Percentiles rank a stretch among this genome's conserved stretches.
Conservation (phyloP, 1,284 basidiomycete species). For the Ustilago vetiveriae region DNA sequence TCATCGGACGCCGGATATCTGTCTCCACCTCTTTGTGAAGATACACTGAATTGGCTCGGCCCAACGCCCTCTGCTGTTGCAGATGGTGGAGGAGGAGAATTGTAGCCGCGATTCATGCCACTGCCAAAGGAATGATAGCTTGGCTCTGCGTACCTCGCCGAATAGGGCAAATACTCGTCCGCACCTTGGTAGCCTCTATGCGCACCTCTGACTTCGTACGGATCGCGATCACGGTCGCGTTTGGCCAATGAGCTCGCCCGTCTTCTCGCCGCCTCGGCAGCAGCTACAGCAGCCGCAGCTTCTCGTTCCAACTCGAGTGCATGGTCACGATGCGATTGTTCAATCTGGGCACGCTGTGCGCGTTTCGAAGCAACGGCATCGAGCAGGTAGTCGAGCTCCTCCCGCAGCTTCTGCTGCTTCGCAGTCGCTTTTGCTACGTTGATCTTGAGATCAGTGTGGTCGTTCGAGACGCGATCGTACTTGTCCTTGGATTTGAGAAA, state of each 20-base stretch:
- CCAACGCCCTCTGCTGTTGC: not conserved
- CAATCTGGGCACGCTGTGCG: slow-evolving; percentile 23
- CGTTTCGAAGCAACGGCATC: slow-evolving; percentile 37
- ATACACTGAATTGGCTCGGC: not conserved
- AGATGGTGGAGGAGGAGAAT: slow-evolving; percentile 14
- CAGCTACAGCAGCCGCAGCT: slow-evolving; percentile 32
- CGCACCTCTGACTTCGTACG: slow-evolving; percentile 6
- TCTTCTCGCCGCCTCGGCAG: slow-evolving; percentile 28
- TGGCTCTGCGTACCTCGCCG: slow-evolving; percentile 21
- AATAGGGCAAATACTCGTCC: slow-evolving; percentile 20
- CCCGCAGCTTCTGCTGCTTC: slow-evolving; percentile 46
- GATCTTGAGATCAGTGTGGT: slow-evolving; percentile 39
- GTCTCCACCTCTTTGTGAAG: slow-evolving; percentile 13
- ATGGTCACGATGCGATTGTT: slow-evolving; percentile 26
- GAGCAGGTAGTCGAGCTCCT: slow-evolving; percentile 48
- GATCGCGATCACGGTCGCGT: slow-evolving; percentile 11
- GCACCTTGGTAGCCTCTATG: slow-evolving; percentile 11
- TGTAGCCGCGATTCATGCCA: slow-evolving; percentile 13
- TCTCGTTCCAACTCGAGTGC: slow-evolving; percentile 36
- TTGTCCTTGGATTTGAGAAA: slow-evolving; percentile 55
- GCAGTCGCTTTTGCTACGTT: slow-evolving; percentile 28
- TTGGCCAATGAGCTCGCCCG: slow-evolving; percentile 11
- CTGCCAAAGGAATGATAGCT: slow-evolving; percentile 22
- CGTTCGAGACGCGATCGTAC: slow-evolving; percentile 46
- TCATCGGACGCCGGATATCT: slow-evolving; percentile 14